Conservation (phyloP, 2,329 filamentous ascomycete genomes). For the Diplodia scrobiculata region DNA sequence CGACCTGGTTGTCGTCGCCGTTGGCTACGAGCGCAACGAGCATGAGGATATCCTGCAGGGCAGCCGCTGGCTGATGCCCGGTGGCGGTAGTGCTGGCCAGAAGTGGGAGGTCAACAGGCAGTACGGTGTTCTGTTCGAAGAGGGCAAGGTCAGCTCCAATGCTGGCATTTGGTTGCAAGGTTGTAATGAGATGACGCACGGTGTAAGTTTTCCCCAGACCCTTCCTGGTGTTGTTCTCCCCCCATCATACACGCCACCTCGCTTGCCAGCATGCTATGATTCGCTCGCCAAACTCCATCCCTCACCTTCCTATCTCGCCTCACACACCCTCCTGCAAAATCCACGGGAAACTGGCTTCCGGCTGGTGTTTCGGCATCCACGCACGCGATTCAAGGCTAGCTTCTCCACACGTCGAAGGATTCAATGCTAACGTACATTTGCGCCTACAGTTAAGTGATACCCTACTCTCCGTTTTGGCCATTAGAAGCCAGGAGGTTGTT, state of each 20-base stretch:
- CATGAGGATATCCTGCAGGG: constrained; percentile 74
- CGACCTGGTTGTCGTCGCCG: constrained; percentile 82
- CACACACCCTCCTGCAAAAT: not conserved
- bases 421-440: constrained; percentile 27
- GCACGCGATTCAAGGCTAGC: not conserved
- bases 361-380: not conserved
- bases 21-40: constrained; percentile 76
- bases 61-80: constrained; percentile 67
- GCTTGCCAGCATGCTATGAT: not conserved
- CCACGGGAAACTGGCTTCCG: not conserved
- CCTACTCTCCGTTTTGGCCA: constrained; percentile 74
- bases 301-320: constrained; percentile 14
- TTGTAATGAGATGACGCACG: constrained; percentile 89
- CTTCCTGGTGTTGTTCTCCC: not conserved
- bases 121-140: constrained; percentile 73
- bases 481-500: constrained; percentile 76
- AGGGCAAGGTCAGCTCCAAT: constrained; percentile 66
- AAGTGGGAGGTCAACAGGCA: constrained; percentile 72
- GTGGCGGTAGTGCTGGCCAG: constrained; percentile 45
- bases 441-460: constrained; percentile 70
- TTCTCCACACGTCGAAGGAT: not conserved
- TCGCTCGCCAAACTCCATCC: not conserved
- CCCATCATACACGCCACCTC: constrained; percentile 7
- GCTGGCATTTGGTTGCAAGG: constrained; percentile 91
- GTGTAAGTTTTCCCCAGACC: constrained; percentile 61